A percentile compares a stretch with the other conserved stretches of the same genome.
Evolutionary conservation across 495 filamentous ascomycete genomes (phyloP).

Genomic region (Corynascus novoguineensis): DNA sequence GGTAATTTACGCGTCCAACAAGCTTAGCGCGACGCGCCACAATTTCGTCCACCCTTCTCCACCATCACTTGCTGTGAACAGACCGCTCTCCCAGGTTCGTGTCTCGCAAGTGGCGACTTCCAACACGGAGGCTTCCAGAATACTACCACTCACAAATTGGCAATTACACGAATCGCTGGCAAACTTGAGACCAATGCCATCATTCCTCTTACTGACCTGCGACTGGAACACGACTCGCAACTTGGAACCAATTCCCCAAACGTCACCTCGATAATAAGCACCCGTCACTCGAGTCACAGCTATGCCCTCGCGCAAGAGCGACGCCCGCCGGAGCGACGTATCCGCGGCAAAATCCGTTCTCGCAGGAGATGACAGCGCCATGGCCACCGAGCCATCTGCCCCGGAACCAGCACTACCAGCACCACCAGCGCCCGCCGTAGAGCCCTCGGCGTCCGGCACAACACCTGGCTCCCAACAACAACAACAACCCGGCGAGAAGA

Average conservation of each 20-base stretch:
- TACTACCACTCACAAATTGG: not conserved
- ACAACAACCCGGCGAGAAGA: constrained; percentile 7
- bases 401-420: constrained; percentile 20
- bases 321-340: constrained; percentile 37
- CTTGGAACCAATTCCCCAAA: not conserved
- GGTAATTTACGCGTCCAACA: constrained; percentile 23
- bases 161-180: not conserved
- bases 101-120: not conserved
- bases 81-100: not conserved
- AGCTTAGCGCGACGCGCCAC: constrained; percentile 29
- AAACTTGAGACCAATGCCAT: not conserved
- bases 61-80: constrained; percentile 5
- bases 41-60: constrained; percentile 19
- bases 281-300: constrained; percentile 6
- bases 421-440: constrained; percentile 14
- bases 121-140: not conserved
- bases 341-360: constrained; percentile 40
- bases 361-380: constrained; percentile 30
- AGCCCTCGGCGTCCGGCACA: constrained; percentile 7
- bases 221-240: not conserved
- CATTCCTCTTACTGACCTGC: not conserved
- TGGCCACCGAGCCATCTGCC: constrained; percentile 21
- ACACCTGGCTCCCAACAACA: not conserved
- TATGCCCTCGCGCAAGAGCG: constrained; percentile 39
- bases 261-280: not conserved